phyloP scores from a whole-genome alignment of 148 eudicot species.

The Heliosperma pusillum region DNA sequence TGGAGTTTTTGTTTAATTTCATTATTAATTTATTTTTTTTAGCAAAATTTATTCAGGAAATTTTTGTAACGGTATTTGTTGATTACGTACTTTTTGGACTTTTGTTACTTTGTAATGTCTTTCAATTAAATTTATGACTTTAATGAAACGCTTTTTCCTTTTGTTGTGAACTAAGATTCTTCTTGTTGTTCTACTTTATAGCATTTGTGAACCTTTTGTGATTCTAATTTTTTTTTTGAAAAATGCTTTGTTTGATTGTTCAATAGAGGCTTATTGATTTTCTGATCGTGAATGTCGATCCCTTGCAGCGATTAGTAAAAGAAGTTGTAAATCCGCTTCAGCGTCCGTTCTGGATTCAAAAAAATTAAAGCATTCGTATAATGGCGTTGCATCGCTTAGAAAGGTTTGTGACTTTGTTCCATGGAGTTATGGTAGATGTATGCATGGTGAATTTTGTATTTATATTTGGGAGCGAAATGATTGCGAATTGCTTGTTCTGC shows the following conservation, averaged over 20 bases:
- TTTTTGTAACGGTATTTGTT: neutral
- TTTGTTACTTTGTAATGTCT: conserved; percentile 1
- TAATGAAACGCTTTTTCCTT: conserved; percentile 21
- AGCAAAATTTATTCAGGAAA: neutral
- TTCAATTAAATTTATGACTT: conserved; percentile 18
- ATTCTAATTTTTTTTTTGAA: conserved; percentile 3
- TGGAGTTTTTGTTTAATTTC: neutral
- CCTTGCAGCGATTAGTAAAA: conserved; percentile 54
- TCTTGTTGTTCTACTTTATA: conserved; percentile 22
- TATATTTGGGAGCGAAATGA: neutral
- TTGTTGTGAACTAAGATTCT: conserved; percentile 23
- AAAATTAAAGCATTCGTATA: conserved; percentile 29
- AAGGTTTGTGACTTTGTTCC: conserved; percentile 34
- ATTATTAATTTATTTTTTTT: neutral
- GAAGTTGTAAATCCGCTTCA: conserved; percentile 36
- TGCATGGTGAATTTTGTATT: neutral
- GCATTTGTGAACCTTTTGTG: conserved; percentile 9
- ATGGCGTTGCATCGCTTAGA: conserved; percentile 29
- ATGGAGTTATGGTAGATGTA: neutral
- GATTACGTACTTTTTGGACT: neutral
- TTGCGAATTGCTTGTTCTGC: conserved; percentile 12
- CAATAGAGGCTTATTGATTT: neutral
- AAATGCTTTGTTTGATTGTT: neutral
- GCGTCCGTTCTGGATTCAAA: conserved; percentile 27
- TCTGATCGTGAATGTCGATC: neutral